Evolutionary conservation across 257 asterid genomes (phyloP), one percentile per base, ranked within the genome.

Genomic region (Plantago elongata): DNA sequence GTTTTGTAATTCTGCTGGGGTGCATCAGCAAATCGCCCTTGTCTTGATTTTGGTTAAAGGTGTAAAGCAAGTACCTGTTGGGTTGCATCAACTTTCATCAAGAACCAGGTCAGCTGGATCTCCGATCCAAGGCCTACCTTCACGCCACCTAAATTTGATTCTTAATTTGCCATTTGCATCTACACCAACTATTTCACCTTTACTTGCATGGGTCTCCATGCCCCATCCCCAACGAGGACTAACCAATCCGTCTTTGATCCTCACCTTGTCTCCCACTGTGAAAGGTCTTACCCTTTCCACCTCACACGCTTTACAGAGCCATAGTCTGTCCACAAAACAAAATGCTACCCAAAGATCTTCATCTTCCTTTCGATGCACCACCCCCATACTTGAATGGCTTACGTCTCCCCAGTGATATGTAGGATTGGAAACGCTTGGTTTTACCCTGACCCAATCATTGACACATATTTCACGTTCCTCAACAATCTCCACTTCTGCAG

Each of bases 191-290:
- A 93, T 89, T 79, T 77, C 84, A 12, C 99, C 99, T 77, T 76
- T 81, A 70, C 99, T 93, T 1, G 95, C 88, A 60, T 84, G 96
- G 2, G 97, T 93, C 83, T 89, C 99, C 99, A 93, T 89, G 13
- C 99, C 99, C 99, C 99, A 93, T 12, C 89, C 99, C 99, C 96
- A 93, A 55, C 99, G 71, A 15, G 99, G 97, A 1, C 75, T 73
- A 77, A 80, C 96, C 77, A 93, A 67, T 57, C 94, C 94, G 3
- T 81, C 94, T 72, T 73, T 89, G 65, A 93, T 87, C 73, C 72
- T 80, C 78, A 87, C 99, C 81, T 75, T 87, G 63, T 93, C 99
- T 66, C 95, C 95, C 5, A 80, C 79, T 56, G 64, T 72, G 63
- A 83, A 93, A 12, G 96, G 66, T 57, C 92, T 77, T 9, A 82